These are phyloP conservation scores for Raphanus sativus DNA, from an alignment of 345 rosid species.

Conservation along the genomic window DNA sequence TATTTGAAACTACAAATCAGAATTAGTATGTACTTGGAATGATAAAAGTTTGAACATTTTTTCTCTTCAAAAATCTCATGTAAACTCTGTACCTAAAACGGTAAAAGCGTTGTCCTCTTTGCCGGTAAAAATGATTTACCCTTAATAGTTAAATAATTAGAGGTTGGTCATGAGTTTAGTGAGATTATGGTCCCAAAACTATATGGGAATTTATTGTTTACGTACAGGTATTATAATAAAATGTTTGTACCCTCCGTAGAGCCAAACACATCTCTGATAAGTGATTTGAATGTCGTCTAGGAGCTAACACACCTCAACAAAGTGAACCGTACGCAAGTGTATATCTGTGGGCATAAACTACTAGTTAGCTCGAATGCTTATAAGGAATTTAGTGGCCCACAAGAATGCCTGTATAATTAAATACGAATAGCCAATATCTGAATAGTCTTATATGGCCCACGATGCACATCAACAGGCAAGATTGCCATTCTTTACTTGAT, in stretches of 20 bases:
- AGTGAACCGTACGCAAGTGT: conserved; percentile 29
- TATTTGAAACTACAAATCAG: not conserved
- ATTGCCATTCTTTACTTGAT: conserved; percentile 27
- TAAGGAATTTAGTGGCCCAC: conserved; percentile 35
- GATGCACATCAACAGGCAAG: conserved; percentile 18
- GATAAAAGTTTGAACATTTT: not conserved
- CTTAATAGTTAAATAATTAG: not conserved
- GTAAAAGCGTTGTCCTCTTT: not conserved
- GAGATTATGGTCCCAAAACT: not conserved
- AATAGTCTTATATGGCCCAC: conserved; percentile 35
- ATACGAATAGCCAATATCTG: conserved; percentile 25
- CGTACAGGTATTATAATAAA: not conserved
- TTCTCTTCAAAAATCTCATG: not conserved
- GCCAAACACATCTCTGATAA: conserved; percentile 4
- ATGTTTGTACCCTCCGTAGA: not conserved
- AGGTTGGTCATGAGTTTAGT: not conserved
- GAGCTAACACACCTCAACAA: conserved; percentile 14
- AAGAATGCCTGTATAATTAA: conserved; percentile 30
- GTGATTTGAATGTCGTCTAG: conserved; percentile 15
- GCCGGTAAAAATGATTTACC: not conserved
- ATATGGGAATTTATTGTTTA: not conserved
- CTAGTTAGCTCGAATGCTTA: conserved; percentile 10
- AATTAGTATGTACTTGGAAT: not conserved
- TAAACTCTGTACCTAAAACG: not conserved
- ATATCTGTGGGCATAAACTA: not conserved